These are phyloP conservation scores for Amaranthus palmeri DNA, from an alignment of 148 eudicot genomes.

Conservation along the genomic window DNA sequence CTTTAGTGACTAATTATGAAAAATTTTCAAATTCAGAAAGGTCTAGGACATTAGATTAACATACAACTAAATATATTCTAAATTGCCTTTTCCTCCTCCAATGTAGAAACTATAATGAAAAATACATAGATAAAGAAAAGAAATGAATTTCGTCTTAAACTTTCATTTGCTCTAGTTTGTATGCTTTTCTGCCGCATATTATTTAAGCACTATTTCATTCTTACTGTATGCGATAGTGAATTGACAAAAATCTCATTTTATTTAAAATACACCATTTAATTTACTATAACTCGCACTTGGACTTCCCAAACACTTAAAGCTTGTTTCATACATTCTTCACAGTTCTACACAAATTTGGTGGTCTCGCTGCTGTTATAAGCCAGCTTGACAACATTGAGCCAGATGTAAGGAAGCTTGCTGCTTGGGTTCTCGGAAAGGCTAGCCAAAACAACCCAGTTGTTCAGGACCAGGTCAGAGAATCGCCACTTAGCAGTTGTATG, in stretches of 20 bases:
- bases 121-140: background rate
- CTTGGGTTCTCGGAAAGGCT: constrained; percentile 87
- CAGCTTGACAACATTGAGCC: constrained; percentile 52
- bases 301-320: background rate
- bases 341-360: constrained; percentile 87
- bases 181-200: background rate
- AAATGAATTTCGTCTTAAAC: no score
- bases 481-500: background rate
- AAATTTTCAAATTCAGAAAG: background rate
- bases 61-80: background rate
- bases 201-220: background rate
- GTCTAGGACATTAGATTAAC: background rate
- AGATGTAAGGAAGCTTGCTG: constrained; percentile 67
- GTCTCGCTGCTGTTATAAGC: constrained; percentile 54
- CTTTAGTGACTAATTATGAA: background rate
- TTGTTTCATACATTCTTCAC: constrained; percentile 13
- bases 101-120: no score
- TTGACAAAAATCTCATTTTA: background rate
- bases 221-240: background rate
- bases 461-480: constrained; percentile 65
- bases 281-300: background rate
- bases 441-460: constrained; percentile 82
- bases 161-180: background rate
- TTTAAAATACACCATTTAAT: background rate
- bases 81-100: background rate